phyloP scores from a whole-genome alignment of 768 basidiomycete genomes.

The Boletus insuetus region DNA sequence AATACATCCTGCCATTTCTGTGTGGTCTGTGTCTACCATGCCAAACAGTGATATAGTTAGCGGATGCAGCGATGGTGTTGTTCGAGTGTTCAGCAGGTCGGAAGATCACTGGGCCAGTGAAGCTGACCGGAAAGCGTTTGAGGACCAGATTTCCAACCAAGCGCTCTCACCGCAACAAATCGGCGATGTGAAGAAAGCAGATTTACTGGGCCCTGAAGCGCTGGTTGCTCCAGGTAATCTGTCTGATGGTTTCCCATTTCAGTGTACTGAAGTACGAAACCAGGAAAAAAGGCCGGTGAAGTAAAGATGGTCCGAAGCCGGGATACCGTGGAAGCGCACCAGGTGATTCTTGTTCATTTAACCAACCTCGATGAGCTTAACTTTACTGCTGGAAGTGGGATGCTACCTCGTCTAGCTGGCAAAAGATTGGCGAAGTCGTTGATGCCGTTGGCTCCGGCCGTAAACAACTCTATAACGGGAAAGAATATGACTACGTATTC shows the following conservation, averaged over 20 bases:
- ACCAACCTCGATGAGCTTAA: neutral
- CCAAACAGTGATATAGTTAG: slow-evolving; percentile 91
- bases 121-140: slow-evolving; percentile 64
- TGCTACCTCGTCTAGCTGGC: slow-evolving; percentile 62
- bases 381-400: slow-evolving; percentile 69
- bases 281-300: slow-evolving; percentile 92
- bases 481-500: slow-evolving; percentile 99
- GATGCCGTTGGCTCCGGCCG: slow-evolving; percentile 90
- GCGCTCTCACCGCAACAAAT: slow-evolving; percentile 83
- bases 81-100: slow-evolving; percentile 80
- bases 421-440: slow-evolving; percentile 93
- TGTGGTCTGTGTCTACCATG: slow-evolving; percentile 89
- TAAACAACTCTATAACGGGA: slow-evolving; percentile 88
- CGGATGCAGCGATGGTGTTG: slow-evolving; percentile 83
- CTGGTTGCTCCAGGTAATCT: slow-evolving; percentile 61
- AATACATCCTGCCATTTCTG: slow-evolving; percentile 93
- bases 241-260: neutral
- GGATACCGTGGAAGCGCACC: slow-evolving; percentile 84
- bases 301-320: slow-evolving; percentile 87
- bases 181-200: slow-evolving; percentile 89
- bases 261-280: slow-evolving; percentile 7
- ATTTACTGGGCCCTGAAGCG: slow-evolving; percentile 85
- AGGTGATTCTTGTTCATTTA: slow-evolving; percentile 46
- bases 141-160: slow-evolving; percentile 73
- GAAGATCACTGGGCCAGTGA: slow-evolving; percentile 72